phyloP scores from a whole-genome alignment of 1,284 basidiomycete species.

The Cryptococcus maquisensis region DNA sequence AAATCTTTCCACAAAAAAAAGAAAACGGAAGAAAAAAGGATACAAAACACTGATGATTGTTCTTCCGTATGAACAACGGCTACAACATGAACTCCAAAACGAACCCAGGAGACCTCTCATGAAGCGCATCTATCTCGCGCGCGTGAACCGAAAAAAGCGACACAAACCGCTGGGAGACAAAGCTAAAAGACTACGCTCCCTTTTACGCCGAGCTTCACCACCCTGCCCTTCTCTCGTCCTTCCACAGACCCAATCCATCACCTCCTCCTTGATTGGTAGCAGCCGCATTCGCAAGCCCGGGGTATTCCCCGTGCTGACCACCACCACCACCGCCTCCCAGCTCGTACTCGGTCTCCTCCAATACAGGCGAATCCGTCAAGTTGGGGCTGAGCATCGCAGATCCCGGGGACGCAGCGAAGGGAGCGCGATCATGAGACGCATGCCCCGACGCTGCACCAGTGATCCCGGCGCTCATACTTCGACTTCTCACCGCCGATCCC shows the following conservation, averaged over 20 bases:
- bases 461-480: constrained; percentile 6
- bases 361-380: constrained; percentile 11
- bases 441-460: constrained; percentile 2
- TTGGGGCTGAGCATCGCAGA: constrained; percentile 8
- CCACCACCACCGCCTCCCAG: constrained; percentile 18
- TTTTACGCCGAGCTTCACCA: constrained; percentile 1
- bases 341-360: constrained; percentile 13
- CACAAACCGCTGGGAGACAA: neutral
- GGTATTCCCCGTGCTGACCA: constrained; percentile 8
- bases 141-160: neutral
- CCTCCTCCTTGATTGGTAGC: constrained; percentile 10
- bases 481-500: constrained; percentile 1
- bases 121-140: neutral
- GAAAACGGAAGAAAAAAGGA: neutral
- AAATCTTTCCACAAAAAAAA: neutral
- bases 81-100: too few relatives aligned
- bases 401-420: neutral
- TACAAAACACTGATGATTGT: neutral
- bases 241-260: neutral
- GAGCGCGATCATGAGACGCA: neutral
- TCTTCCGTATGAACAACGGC: too few relatives aligned
- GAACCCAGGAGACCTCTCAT: too few relatives aligned
- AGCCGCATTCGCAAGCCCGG: constrained; percentile 12
- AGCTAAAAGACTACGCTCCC: neutral
- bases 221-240: constrained; percentile 3